Percentiles rank a stretch among this genome's conserved stretches.
phyloP scores from a whole-genome alignment of 495 filamentous ascomycete species.

The Hamigera avellanea region DNA sequence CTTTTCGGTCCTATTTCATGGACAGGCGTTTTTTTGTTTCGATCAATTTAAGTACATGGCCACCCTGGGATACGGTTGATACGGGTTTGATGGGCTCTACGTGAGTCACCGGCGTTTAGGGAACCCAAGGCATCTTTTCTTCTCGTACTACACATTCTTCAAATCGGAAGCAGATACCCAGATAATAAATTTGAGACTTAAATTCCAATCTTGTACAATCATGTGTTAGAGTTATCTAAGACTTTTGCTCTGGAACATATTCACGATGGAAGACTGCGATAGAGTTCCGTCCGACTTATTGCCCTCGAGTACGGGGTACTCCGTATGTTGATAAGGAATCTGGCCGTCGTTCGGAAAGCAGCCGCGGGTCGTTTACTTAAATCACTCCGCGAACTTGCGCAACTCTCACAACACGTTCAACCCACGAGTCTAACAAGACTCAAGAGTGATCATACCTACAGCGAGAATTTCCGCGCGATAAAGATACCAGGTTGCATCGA shows the following conservation, averaged over 20 bases:
- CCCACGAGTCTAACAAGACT: too few relatives aligned
- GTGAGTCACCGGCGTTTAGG: not conserved
- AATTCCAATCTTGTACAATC: too few relatives aligned
- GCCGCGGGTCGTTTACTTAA: not conserved
- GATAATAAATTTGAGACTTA: not conserved
- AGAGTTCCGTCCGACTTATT: too few relatives aligned
- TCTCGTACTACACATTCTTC: not conserved
- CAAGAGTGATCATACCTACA: too few relatives aligned
- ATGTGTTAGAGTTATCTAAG: too few relatives aligned
- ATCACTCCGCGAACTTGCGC: not conserved
- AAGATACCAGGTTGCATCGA: not conserved
- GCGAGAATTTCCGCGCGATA: too few relatives aligned
- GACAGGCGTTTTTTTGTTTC: not conserved
- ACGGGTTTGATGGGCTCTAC: not conserved
- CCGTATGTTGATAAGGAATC: too few relatives aligned
- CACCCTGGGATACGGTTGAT: not conserved
- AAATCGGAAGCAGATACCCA: conserved; percentile 7
- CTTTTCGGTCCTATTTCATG: not conserved
- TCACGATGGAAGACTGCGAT: too few relatives aligned
- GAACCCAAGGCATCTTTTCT: conserved; percentile 3
- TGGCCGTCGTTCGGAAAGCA: not conserved
- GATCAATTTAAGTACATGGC: too few relatives aligned
- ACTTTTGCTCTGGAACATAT: too few relatives aligned
- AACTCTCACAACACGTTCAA: not conserved
- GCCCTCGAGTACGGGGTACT: too few relatives aligned